phyloP scores from a whole-genome alignment of 2,329 filamentous ascomycete genomes.

The Botrytis tulipae region DNA sequence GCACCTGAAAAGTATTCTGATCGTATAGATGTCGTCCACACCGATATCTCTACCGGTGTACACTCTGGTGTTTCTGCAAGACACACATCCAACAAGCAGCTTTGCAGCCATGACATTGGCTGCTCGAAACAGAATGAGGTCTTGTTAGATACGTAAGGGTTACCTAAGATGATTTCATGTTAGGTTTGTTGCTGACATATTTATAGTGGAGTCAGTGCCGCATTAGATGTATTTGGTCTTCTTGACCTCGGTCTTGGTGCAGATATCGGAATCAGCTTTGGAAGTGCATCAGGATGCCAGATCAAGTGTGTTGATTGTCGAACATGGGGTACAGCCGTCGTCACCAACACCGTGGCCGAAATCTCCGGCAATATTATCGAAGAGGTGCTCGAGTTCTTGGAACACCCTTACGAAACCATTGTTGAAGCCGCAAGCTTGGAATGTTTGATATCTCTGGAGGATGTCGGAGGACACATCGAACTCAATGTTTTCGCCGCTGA shows the following conservation, averaged over 20 bases:
- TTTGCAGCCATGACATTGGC: slow-evolving; percentile 19
- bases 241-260: neutral
- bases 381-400: slow-evolving; percentile 26
- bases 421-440: slow-evolving; percentile 26
- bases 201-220: slow-evolving; percentile 17
- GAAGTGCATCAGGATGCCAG: slow-evolving; percentile 16
- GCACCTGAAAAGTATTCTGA: slow-evolving; percentile 5
- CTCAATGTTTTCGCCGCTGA: slow-evolving; percentile 27
- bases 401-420: slow-evolving; percentile 26
- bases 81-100: neutral
- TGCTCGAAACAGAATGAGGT: slow-evolving; percentile 23
- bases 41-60: neutral
- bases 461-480: slow-evolving; percentile 30
- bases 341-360: slow-evolving; percentile 29
- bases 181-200: slow-evolving; percentile 7
- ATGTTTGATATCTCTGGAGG: slow-evolving; percentile 26
- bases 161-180: neutral
- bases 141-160: slow-evolving; percentile 30
- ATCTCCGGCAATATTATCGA: slow-evolving; percentile 21
- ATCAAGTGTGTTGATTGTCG: slow-evolving; percentile 30
- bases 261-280: slow-evolving; percentile 10
- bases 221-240: slow-evolving; percentile 16
- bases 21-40: neutral
- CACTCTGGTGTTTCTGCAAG: neutral
- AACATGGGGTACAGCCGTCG: slow-evolving; percentile 30